These are phyloP conservation scores for Poteriospumella lacustris DNA, from an alignment of 108 stramenopile genomes.

Conservation along the genomic window DNA sequence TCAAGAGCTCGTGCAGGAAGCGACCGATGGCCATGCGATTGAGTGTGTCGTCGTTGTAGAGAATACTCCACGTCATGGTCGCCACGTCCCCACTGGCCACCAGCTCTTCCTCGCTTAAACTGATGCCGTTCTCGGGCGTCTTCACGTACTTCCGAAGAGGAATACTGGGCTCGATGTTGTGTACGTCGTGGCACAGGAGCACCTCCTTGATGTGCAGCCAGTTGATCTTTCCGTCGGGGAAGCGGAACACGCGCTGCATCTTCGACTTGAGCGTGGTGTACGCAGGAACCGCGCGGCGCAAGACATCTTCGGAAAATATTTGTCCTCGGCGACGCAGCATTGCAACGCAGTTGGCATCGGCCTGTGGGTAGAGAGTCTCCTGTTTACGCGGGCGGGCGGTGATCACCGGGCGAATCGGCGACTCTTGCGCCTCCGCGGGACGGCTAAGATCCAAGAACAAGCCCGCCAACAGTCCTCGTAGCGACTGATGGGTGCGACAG, in stretches of 20 bases:
- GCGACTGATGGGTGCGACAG: neutral
- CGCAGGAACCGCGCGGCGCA: neutral
- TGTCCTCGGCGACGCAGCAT: neutral
- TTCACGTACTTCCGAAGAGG: neutral
- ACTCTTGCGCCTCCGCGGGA: too few relatives aligned
- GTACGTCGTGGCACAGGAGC: neutral
- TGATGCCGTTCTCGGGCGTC: too few relatives aligned
- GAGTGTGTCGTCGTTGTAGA: neutral
- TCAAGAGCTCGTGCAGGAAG: neutral
- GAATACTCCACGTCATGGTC: neutral
- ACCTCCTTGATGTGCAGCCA: constrained; percentile 2
- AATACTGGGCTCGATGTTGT: too few relatives aligned
- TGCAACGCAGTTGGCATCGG: neutral
- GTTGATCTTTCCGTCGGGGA: neutral
- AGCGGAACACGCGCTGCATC: neutral
- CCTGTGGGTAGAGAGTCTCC: constrained; percentile 6
- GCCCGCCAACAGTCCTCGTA: neutral
- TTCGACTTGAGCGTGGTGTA: neutral
- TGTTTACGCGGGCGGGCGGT: too few relatives aligned
- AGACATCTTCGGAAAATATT: neutral
- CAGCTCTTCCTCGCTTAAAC: neutral
- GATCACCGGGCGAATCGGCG: too few relatives aligned
- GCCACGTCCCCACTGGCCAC: neutral
- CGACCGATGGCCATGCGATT: constrained; percentile 1
- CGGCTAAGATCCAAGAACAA: too few relatives aligned